A percentile compares a stretch with the other conserved stretches of the same genome.
Evolutionary conservation across 768 basidiomycete species (phyloP).

Genomic region (Macrolepiota dolichaula): DNA sequence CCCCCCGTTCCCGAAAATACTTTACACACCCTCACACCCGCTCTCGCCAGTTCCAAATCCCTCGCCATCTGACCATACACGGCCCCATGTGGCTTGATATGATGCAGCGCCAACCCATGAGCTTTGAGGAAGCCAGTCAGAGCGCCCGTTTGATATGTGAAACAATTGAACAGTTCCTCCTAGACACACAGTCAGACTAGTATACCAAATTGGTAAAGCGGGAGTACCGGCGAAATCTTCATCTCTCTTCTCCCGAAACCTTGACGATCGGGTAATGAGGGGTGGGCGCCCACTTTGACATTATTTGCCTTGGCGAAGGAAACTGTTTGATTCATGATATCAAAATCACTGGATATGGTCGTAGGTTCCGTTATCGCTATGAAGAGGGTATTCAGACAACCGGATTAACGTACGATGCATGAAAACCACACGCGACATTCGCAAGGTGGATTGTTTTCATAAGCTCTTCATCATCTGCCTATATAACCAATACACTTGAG

Average conservation of each 20-base stretch:
- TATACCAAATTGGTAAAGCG: neutral
- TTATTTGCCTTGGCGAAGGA: conserved; percentile 49
- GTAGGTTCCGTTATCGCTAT: neutral
- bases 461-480: conserved; percentile 51
- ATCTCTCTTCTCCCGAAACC: conserved; percentile 68
- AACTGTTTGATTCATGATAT: conserved; percentile 64
- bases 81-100: conserved; percentile 62
- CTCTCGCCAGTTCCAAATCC: conserved; percentile 51
- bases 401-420: conserved; percentile 46
- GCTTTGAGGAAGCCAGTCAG: conserved; percentile 54
- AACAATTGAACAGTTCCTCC: conserved; percentile 54
- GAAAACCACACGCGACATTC: conserved; percentile 68
- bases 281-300: conserved; percentile 65
- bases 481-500: neutral
- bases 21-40: conserved; percentile 50
- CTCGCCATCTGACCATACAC: conserved; percentile 59
- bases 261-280: conserved; percentile 59
- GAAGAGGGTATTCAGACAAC: neutral
- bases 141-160: conserved; percentile 69
- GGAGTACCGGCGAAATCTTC: conserved; percentile 53
- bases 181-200: conserved; percentile 16
- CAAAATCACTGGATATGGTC: conserved; percentile 43
- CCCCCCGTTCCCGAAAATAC: conserved; percentile 30
- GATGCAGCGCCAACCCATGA: conserved; percentile 50
- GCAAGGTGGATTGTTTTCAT: conserved; percentile 58